Conservation (phyloP, 2,329 filamentous ascomycete species). For the Coleophoma cylindrospora region DNA sequence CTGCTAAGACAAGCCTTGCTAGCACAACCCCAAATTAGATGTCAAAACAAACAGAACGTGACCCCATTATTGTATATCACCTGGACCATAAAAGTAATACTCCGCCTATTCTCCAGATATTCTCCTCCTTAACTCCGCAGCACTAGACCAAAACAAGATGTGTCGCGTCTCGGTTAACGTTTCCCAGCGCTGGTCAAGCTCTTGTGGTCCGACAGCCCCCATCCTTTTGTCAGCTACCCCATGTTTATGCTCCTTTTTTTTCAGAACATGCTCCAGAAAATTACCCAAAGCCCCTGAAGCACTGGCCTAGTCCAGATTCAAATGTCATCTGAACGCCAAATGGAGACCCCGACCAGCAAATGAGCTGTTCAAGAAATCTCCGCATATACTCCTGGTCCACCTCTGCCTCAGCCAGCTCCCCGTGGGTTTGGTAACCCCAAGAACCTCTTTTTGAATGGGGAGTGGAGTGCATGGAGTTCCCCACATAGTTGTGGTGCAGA, state of each 20-base stretch:
- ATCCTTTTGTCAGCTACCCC: too few species aligned
- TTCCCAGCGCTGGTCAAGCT: background rate
- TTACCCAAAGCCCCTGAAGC: too few species aligned
- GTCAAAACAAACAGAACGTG: background rate
- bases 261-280: too few species aligned
- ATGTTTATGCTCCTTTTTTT: too few species aligned
- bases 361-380: background rate
- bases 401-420: background rate
- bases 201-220: too few species aligned
- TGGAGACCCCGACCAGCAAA: background rate
- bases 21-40: background rate
- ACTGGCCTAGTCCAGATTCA: background rate
- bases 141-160: background rate
- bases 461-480: too few species aligned
- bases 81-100: background rate
- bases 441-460: too few species aligned
- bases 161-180: background rate
- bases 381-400: background rate
- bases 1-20: too few species aligned
- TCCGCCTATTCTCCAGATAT: background rate
- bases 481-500: too few species aligned
- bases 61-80: background rate
- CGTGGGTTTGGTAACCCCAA: background rate
- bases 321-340: background rate
- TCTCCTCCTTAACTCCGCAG: background rate